These are phyloP conservation scores for Chrysosporium queenslandicum DNA, from an alignment of 2,329 filamentous ascomycete species.

Conservation along the genomic window DNA sequence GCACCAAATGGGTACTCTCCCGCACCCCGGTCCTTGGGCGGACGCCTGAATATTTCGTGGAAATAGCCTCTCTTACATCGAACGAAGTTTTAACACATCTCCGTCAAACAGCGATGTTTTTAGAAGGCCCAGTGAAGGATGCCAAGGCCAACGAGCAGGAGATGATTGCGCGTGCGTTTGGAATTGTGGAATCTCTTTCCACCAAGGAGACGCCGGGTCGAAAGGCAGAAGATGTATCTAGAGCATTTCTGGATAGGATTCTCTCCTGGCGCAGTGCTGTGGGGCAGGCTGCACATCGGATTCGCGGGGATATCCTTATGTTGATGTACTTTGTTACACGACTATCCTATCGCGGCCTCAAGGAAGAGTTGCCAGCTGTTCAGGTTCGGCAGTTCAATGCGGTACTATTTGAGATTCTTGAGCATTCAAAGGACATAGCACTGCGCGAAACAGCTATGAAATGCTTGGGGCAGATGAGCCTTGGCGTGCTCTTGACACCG, in stretches of 20 bases:
- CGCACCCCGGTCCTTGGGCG: constrained; percentile 34
- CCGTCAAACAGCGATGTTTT: constrained; percentile 9
- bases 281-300: constrained; percentile 49
- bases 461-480: constrained; percentile 52
- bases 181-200: constrained; percentile 61
- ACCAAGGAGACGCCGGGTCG: no score
- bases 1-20: constrained; percentile 38
- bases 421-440: constrained; percentile 44
- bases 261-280: constrained; percentile 49
- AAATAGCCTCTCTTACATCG: constrained; percentile 47
- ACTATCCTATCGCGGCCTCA: constrained; percentile 41
- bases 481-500: constrained; percentile 45
- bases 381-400: constrained; percentile 37
- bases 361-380: constrained; percentile 26
- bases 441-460: constrained; percentile 49
- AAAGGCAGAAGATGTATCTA: neutral
- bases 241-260: neutral
- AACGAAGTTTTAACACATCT: constrained; percentile 45
- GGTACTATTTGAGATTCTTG: constrained; percentile 44
- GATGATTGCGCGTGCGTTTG: constrained; percentile 60
- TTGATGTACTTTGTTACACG: constrained; percentile 51
- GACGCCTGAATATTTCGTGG: constrained; percentile 43
- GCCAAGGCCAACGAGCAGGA: constrained; percentile 35
- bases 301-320: constrained; percentile 52
- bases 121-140: neutral